A percentile compares a stretch with the other conserved stretches of the same genome.
phyloP scores from a whole-genome alignment of 139 green algal species.

The Chlorella sorokiniana region DNA sequence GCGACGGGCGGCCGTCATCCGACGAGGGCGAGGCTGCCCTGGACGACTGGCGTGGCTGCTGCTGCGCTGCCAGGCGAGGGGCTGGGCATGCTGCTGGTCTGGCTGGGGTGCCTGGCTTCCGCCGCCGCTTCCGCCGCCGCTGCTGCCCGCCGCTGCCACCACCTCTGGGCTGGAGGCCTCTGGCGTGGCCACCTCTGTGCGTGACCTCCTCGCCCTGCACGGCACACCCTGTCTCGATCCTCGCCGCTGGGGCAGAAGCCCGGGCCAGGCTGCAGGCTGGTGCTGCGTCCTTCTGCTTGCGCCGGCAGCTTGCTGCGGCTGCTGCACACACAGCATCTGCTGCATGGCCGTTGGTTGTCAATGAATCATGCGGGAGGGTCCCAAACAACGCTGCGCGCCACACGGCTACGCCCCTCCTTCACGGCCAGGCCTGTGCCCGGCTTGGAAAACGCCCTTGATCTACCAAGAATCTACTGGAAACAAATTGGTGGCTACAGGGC shows the following conservation, averaged over 20 bases:
- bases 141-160: background rate
- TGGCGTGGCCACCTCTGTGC: background rate
- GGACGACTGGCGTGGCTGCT: conserved; percentile 9
- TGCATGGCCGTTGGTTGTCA: background rate
- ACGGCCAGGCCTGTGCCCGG: no score
- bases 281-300: background rate
- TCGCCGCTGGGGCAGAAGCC: background rate
- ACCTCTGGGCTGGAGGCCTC: background rate
- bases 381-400: background rate
- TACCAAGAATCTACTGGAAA: no score
- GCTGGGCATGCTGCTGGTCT: conserved; percentile 25
- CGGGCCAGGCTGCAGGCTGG: background rate
- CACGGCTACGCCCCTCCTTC: background rate
- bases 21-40: background rate
- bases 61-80: background rate
- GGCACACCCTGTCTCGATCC: background rate
- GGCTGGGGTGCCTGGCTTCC: background rate
- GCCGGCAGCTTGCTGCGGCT: background rate
- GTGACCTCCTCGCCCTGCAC: background rate
- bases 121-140: background rate
- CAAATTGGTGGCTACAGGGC: no score
- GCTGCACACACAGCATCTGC: background rate
- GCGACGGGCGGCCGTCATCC: background rate
- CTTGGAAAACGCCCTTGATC: no score
- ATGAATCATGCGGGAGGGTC: background rate